phyloP scores from a whole-genome alignment of 2,329 filamentous ascomycete genomes.

The Aspergillus ochraceoroseus region DNA sequence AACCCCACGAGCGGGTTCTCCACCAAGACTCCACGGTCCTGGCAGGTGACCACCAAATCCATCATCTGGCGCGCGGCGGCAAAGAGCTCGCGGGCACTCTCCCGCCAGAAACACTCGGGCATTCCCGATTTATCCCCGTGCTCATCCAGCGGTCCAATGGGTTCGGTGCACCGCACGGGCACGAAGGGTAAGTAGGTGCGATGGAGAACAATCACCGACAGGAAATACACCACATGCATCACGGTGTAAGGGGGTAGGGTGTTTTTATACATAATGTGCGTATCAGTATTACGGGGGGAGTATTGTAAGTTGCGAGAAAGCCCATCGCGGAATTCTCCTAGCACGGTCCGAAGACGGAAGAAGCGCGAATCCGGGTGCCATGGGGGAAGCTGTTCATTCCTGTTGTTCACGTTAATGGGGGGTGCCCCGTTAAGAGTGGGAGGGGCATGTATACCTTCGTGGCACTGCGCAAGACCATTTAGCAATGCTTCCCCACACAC shows the following conservation, averaged over 20 bases:
- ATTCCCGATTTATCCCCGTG: conserved; percentile 43
- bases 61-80: conserved; percentile 51
- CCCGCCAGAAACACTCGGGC: conserved; percentile 51
- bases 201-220: conserved; percentile 53
- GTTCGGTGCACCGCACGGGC: conserved; percentile 47
- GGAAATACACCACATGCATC: conserved; percentile 52
- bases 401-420: too few relatives aligned
- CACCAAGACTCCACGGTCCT: conserved; percentile 48
- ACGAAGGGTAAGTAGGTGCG: conserved; percentile 54
- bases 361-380: conserved; percentile 52
- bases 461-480: conserved; percentile 54
- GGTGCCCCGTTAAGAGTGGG: too few relatives aligned
- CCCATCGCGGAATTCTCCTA: conserved; percentile 48
- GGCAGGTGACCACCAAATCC: conserved; percentile 50
- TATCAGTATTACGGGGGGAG: conserved; percentile 50
- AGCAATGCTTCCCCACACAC: conserved; percentile 54
- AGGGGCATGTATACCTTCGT: conserved; percentile 43
- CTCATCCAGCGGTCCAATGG: conserved; percentile 51
- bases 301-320: conserved; percentile 52
- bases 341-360: conserved; percentile 42
- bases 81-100: conserved; percentile 49
- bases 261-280: conserved; percentile 51
- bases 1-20: conserved; percentile 55
- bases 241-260: conserved; percentile 52
- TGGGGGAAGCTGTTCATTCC: conserved; percentile 48